Evolutionary conservation across 1,284 basidiomycete genomes (phyloP).

Genomic region (Naganishia cerealis): DNA sequence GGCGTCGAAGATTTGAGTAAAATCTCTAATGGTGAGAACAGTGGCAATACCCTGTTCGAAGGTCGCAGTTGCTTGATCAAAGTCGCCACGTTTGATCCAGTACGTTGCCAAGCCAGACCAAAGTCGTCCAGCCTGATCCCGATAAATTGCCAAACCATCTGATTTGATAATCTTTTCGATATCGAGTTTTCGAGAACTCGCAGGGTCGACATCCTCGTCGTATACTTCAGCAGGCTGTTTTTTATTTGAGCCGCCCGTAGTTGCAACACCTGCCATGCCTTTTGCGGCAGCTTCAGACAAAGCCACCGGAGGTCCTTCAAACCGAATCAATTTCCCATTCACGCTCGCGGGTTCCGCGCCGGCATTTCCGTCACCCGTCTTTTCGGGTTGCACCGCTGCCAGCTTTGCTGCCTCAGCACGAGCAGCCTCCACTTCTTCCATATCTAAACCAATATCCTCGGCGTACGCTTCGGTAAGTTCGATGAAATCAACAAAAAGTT

Average conservation of each 20-base stretch:
- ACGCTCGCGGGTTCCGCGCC: slow-evolving; percentile 58
- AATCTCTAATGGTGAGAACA: slow-evolving; percentile 93
- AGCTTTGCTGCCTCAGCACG: slow-evolving; percentile 56
- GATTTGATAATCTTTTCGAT: slow-evolving; percentile 79
- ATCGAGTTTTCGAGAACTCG: slow-evolving; percentile 72
- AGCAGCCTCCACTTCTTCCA: slow-evolving; percentile 61
- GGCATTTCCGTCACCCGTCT: slow-evolving; percentile 38
- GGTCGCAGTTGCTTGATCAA: slow-evolving; percentile 79
- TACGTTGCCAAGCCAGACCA: slow-evolving; percentile 97
- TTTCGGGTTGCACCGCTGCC: slow-evolving; percentile 43
- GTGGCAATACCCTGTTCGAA: slow-evolving; percentile 83
- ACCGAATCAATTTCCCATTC: slow-evolving; percentile 68
- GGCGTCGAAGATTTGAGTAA: slow-evolving; percentile 96
- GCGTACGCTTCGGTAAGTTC: slow-evolving; percentile 87
- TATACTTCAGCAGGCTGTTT: slow-evolving; percentile 61
- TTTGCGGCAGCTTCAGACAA: slow-evolving; percentile 47
- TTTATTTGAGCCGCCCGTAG: slow-evolving; percentile 19
- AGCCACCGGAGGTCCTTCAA: slow-evolving; percentile 68
- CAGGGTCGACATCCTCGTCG: slow-evolving; percentile 78
- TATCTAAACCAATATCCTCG: slow-evolving; percentile 86
- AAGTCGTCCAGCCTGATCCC: slow-evolving; percentile 91
- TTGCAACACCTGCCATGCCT: slow-evolving; percentile 36
- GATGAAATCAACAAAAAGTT: slow-evolving; percentile 87
- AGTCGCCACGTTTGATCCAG: slow-evolving; percentile 96
- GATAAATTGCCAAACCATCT: slow-evolving; percentile 84